These are phyloP conservation scores for Dioscorea dumetorum DNA, from an alignment of 106 monocot species.

Conservation along the genomic window DNA sequence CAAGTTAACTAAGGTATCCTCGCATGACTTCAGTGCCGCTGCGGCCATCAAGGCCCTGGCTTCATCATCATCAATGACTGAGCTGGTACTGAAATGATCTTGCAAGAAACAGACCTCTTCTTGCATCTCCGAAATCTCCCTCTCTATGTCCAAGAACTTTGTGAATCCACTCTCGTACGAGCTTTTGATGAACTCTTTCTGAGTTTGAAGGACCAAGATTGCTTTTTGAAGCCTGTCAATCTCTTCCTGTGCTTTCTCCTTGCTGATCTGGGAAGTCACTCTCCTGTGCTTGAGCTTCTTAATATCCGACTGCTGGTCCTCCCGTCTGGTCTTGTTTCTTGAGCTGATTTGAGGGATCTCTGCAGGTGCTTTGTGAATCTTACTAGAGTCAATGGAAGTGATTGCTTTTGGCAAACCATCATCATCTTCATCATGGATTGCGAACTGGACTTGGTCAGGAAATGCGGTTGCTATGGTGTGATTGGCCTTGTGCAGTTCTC, in stretches of 20 bases:
- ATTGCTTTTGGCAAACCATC: slow-evolving; percentile 3
- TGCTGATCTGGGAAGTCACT: slow-evolving; percentile 1
- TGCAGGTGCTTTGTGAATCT: slow-evolving; percentile 3
- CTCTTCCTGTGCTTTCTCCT: slow-evolving; percentile 10
- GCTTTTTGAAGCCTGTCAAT: slow-evolving; percentile 11
- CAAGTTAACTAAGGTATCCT: slow-evolving; percentile 9
- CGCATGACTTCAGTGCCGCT: slow-evolving; percentile 7
- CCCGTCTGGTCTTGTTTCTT: not conserved
- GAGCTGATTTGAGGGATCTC: not conserved
- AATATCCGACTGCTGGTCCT: not conserved
- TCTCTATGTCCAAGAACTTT: slow-evolving; percentile 12
- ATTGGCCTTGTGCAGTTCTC: slow-evolving; percentile 13
- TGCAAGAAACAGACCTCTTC: slow-evolving; percentile 12
- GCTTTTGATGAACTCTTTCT: slow-evolving; percentile 9
- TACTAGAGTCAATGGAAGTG: slow-evolving; percentile 3
- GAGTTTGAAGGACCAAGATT: slow-evolving; percentile 10
- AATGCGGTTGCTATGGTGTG: slow-evolving; percentile 10
- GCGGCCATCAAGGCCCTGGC: slow-evolving; percentile 8
- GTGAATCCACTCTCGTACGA: slow-evolving; percentile 7
- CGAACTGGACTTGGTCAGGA: slow-evolving; percentile 9
- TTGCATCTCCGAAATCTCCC: slow-evolving; percentile 7
- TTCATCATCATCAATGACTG: slow-evolving; percentile 5
- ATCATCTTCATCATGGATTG: slow-evolving; percentile 8
- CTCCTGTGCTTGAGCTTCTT: slow-evolving; percentile 1
- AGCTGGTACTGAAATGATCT: slow-evolving; percentile 3